phyloP scores from a whole-genome alignment of 2,329 filamentous ascomycete genomes.

The Exophiala spinifera region DNA sequence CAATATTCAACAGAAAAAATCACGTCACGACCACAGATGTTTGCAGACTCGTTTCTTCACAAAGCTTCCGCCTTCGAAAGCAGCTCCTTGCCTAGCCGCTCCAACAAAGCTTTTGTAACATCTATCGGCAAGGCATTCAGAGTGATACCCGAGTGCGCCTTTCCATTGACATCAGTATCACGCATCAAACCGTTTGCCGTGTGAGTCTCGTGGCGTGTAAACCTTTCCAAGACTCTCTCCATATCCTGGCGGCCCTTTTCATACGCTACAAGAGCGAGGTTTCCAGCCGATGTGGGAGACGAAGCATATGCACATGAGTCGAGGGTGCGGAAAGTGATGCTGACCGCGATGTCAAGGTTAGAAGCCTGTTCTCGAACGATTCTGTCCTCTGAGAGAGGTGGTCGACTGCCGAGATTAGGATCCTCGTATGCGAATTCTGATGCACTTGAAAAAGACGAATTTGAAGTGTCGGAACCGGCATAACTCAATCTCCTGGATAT shows the following conservation, averaged over 20 bases:
- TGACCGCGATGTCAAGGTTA: constrained; percentile 68
- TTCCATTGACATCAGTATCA: not conserved
- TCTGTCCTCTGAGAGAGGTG: not conserved
- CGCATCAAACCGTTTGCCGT: not conserved
- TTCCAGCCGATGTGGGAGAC: constrained; percentile 72
- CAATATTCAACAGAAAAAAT: no score
- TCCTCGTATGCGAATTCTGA: not conserved
- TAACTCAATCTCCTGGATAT: not conserved
- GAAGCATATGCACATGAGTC: constrained; percentile 60
- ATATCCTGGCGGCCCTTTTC: constrained; percentile 74
- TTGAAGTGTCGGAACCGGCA: not conserved
- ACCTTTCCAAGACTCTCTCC: constrained; percentile 53
- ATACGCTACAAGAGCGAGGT: constrained; percentile 77
- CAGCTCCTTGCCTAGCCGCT: not conserved
- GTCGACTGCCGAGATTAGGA: not conserved
- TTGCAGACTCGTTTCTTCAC: not conserved
- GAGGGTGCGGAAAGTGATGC: constrained; percentile 78
- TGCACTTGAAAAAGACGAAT: not conserved
- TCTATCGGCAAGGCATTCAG: not conserved
- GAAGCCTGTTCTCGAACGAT: not conserved
- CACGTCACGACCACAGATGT: no score
- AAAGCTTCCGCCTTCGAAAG: not conserved
- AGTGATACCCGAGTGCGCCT: not conserved
- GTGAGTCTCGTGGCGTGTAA: constrained; percentile 1
- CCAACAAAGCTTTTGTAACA: not conserved